Evolutionary conservation across 148 eudicot species (phyloP).

Genomic region (Camellia lanceoleosa): DNA sequence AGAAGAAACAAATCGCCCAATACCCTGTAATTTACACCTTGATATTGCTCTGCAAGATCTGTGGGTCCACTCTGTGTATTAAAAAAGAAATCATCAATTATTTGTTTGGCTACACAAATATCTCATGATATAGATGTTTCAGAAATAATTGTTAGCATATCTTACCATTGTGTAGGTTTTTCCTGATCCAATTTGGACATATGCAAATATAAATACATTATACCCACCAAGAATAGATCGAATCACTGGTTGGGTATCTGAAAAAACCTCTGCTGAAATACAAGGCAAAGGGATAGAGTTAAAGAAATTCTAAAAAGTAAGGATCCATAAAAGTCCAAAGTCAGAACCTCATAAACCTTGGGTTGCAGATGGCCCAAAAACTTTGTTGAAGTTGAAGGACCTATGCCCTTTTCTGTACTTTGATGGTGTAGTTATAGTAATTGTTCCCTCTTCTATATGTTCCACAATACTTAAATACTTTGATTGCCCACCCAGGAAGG

Average conservation of each 20-base stretch:
- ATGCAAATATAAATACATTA: slow-evolving; percentile 96
- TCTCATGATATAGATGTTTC: not conserved
- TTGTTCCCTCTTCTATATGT: slow-evolving; percentile 34
- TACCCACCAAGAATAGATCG: slow-evolving; percentile 97
- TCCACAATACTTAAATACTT: slow-evolving; percentile 56
- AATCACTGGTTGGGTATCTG: slow-evolving; percentile 78
- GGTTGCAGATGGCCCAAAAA: slow-evolving; percentile 83
- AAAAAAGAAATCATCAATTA: slow-evolving; percentile 6
- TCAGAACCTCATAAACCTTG: slow-evolving; percentile 56
- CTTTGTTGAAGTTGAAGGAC: slow-evolving; percentile 85
- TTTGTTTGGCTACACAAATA: slow-evolving; percentile 9
- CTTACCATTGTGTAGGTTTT: slow-evolving; percentile 92
- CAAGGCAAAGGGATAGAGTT: slow-evolving; percentile 19
- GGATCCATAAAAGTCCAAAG: not conserved
- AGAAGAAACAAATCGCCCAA: slow-evolving; percentile 77
- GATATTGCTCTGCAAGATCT: slow-evolving; percentile 77
- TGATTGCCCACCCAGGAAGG: slow-evolving; percentile 65
- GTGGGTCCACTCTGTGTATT: slow-evolving; percentile 76
- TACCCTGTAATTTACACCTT: slow-evolving; percentile 94
- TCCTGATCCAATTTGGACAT: slow-evolving; percentile 99
- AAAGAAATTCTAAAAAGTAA: slow-evolving; percentile 7
- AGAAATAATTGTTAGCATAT: slow-evolving; percentile 1
- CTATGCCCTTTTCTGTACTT: slow-evolving; percentile 38
- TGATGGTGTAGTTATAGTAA: too few species aligned
- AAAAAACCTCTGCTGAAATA: slow-evolving; percentile 75